phyloP scores from a whole-genome alignment of 768 basidiomycete genomes.

The Lentinula detonsa region DNA sequence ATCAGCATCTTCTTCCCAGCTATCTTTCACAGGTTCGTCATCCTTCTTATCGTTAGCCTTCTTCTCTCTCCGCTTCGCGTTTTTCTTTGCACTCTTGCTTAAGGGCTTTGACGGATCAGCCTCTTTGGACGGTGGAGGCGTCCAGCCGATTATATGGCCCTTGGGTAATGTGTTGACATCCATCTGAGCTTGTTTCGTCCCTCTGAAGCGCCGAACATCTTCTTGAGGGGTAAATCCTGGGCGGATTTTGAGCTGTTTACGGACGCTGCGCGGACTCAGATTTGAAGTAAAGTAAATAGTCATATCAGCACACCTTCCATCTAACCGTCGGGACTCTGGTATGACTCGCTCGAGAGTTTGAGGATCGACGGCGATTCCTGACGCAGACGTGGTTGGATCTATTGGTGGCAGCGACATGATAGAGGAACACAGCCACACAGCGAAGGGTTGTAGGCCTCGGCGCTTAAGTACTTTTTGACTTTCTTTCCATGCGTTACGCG shows the following conservation, averaged over 20 bases:
- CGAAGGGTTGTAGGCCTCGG: neutral
- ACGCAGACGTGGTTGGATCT: slow-evolving; percentile 58
- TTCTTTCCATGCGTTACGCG: slow-evolving; percentile 70
- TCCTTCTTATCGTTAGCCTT: slow-evolving; percentile 46
- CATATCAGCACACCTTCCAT: slow-evolving; percentile 69
- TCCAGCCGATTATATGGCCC: slow-evolving; percentile 82
- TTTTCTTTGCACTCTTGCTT: slow-evolving; percentile 80
- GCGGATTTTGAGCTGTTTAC: slow-evolving; percentile 85
- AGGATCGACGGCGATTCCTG: slow-evolving; percentile 85
- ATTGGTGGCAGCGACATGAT: slow-evolving; percentile 51
- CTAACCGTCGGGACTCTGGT: slow-evolving; percentile 73
- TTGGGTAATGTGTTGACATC: slow-evolving; percentile 61
- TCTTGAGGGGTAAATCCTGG: slow-evolving; percentile 95
- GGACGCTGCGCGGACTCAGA: slow-evolving; percentile 43
- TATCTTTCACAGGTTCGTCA: slow-evolving; percentile 24
- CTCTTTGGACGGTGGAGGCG: slow-evolving; percentile 38
- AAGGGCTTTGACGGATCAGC: slow-evolving; percentile 32
- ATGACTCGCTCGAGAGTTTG: slow-evolving; percentile 84
- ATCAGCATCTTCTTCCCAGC: slow-evolving; percentile 19
- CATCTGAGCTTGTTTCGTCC: slow-evolving; percentile 68
- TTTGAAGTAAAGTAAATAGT: slow-evolving; percentile 2
- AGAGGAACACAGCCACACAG: neutral
- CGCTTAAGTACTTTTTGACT: slow-evolving; percentile 5
- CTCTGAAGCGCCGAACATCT: slow-evolving; percentile 83
- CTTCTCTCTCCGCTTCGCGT: slow-evolving; percentile 74